Evolutionary conservation across 139 green algal species (phyloP).

Genomic region (Chlamydomonas incerta): DNA sequence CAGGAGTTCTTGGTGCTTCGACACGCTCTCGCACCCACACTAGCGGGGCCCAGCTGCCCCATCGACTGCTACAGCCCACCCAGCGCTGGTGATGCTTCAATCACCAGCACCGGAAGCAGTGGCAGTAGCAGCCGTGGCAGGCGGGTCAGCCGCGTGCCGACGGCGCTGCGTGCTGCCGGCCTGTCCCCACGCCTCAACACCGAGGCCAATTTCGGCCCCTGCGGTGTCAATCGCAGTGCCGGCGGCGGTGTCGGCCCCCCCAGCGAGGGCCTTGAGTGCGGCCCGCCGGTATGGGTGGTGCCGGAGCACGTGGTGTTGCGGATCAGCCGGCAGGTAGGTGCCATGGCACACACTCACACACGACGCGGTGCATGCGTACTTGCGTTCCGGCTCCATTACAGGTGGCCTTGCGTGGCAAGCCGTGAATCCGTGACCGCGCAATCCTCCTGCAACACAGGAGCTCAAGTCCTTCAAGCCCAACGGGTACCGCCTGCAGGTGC

Average conservation of each 20-base stretch:
- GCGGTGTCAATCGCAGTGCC: no score
- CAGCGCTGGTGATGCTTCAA: not conserved
- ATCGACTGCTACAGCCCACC: not conserved
- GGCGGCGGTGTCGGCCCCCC: not conserved
- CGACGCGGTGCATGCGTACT: no score
- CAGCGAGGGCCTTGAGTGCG: not conserved
- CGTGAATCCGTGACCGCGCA: no score
- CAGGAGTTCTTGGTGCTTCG: constrained; percentile 20
- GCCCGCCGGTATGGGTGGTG: constrained; percentile 16
- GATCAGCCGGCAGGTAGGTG: no score
- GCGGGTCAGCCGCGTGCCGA: no score
- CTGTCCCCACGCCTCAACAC: not conserved
- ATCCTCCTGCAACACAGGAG: not conserved
- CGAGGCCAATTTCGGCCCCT: no score
- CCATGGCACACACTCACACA: no score
- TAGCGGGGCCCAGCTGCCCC: not conserved
- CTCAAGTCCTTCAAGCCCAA: not conserved
- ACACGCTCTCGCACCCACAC: not conserved
- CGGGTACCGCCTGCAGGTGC: constrained; percentile 22
- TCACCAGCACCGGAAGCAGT: not conserved
- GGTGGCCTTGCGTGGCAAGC: no score
- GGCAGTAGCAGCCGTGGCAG: no score
- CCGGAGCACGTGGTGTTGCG: constrained; percentile 25
- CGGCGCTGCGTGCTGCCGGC: not conserved
- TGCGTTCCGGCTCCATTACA: no score